phyloP scores from a whole-genome alignment of 805 yeast species.

The Yarrowia sp. region DNA sequence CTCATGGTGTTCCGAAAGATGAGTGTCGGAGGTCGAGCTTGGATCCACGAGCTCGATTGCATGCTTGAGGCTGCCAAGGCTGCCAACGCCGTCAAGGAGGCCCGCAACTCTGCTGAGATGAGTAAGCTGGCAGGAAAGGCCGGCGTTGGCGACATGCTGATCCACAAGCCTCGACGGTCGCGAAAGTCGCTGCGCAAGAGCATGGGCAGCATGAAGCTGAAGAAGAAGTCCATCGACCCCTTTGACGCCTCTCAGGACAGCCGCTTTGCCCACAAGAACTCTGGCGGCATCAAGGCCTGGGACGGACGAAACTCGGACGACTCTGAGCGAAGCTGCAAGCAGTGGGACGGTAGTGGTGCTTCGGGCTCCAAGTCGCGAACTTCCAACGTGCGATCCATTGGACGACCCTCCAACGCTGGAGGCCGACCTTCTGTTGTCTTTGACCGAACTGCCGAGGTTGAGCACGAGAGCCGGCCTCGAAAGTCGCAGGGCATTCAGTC shows the following conservation, averaged over 20 bases:
- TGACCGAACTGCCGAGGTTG: background rate
- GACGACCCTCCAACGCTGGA: slow-evolving; percentile 23
- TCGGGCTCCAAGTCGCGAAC: background rate
- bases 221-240: slow-evolving; percentile 19
- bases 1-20: slow-evolving; percentile 88
- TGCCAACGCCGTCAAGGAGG: slow-evolving; percentile 29
- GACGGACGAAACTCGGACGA: background rate
- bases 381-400: background rate
- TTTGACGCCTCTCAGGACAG: slow-evolving; percentile 11
- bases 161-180: slow-evolving; percentile 24
- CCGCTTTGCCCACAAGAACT: slow-evolving; percentile 2
- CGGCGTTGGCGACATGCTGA: slow-evolving; percentile 20
- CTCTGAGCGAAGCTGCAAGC: background rate
- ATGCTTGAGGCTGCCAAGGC: slow-evolving; percentile 39
- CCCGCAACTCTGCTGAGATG: background rate
- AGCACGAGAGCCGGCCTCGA: background rate
- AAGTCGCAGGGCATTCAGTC: slow-evolving; percentile 18
- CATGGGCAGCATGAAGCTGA: slow-evolving; percentile 18
- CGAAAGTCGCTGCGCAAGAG: slow-evolving; percentile 14
- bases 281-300: background rate
- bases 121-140: slow-evolving; percentile 17
- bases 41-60: slow-evolving; percentile 75
- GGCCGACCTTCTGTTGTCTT: slow-evolving; percentile 22
- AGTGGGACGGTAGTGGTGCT: slow-evolving; percentile 1
- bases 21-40: slow-evolving; percentile 81